Base-by-base conservation (phyloP, 2,329 filamentous ascomycete genomes). In the Achaetomium macrosporum region DNA sequence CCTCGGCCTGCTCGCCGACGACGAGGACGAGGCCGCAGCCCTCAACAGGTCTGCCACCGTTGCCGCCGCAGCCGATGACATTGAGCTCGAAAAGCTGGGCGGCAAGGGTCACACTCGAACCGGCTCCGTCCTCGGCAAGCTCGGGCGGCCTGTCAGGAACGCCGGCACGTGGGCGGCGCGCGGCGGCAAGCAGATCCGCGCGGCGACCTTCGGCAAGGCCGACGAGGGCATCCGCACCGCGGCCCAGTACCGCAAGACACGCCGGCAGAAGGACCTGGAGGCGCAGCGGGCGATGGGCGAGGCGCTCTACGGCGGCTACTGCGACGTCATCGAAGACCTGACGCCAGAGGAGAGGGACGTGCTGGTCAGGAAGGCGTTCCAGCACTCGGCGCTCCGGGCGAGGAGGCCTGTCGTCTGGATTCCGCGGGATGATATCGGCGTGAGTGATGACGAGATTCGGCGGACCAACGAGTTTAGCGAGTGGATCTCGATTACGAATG, bases 261-360 rank as follows among this genome's bases (percentile, higher is more conserved):
- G 77, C 51, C 75, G 75, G 5, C 69, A 73, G 57, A 76, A 76
- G 55, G 87, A 91, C 61, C 69, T 88, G 2, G 88, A 93, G 68
- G 81, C 82, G 1, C 88, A 92, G 68, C 80, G 74, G 33, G 78
- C 81, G 2, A 86, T 92, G 25, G 87, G 87, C 7, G 85, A 90
- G 45, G 87, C 90, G 2, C 76, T 97, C 2, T 99, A 91, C 68
- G 85, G 88, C 19, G 88, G 88, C 4, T 88, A 91, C 63, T 85
- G 92, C 59, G 92, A 97, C 64, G 91, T 96, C 73, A 85, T 99
- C 58, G 92, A 96, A 68, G 93, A 99, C 66, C 76, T 99, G 45
- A 93, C 89, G 1, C 89, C 90, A 0, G 88, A 92, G 16, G 90
- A 96, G 67, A 81, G 93, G 62, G 91, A 97, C 65, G 77, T 83